phyloP scores from a whole-genome alignment of 2,329 filamentous ascomycete genomes.

The Mycosphaerella arachidis region DNA sequence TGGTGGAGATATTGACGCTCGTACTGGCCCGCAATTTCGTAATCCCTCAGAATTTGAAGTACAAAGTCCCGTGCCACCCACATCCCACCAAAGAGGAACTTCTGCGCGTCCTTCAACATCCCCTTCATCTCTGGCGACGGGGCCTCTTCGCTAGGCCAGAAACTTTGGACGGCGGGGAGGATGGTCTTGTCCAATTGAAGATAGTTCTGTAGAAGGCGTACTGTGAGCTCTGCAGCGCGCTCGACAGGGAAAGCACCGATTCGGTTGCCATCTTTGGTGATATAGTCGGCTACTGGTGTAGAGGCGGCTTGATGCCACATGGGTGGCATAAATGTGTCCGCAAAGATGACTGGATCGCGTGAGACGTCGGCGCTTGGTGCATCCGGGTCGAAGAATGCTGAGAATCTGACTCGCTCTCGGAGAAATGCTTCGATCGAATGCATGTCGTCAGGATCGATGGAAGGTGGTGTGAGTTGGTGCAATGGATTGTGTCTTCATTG shows the following conservation, averaged over 20 bases:
- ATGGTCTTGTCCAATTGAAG: background rate
- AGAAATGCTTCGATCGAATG: background rate
- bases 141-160: background rate
- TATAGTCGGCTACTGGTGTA: background rate
- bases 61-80: background rate
- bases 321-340: background rate
- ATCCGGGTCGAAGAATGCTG: background rate
- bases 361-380: background rate
- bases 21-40: background rate
- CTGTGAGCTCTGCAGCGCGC: background rate
- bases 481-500: background rate
- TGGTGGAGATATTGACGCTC: no score
- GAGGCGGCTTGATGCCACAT: background rate
- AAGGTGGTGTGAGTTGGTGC: background rate
- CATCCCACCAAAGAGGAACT: background rate
- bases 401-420: background rate
- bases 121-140: background rate
- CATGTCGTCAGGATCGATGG: background rate
- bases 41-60: background rate
- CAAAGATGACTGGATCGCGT: background rate
- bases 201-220: background rate
- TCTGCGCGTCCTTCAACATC: background rate
- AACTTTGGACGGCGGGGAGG: background rate
- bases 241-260: background rate
- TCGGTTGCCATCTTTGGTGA: background rate